These are phyloP conservation scores for Bipolaris gigantea DNA, from an alignment of 2,329 filamentous ascomycete species.

Conservation along the genomic window DNA sequence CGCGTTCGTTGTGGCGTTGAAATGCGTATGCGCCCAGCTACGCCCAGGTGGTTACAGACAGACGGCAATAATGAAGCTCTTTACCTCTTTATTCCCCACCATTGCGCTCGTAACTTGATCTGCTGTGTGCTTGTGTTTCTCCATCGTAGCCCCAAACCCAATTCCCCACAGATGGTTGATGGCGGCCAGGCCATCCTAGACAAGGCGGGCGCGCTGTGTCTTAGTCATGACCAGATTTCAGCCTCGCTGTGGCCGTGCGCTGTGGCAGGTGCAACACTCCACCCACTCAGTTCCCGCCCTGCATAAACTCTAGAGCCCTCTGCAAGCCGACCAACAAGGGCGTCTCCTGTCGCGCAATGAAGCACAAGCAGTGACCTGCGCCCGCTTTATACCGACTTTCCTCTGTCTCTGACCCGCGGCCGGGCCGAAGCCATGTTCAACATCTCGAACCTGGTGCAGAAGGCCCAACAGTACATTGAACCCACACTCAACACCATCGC, in stretches of 20 bases:
- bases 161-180: neutral
- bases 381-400: conserved; percentile 16
- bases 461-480: conserved; percentile 93
- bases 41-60: neutral
- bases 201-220: neutral
- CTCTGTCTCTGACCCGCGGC: conserved; percentile 12
- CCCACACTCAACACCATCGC: conserved; percentile 68
- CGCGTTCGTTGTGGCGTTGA: neutral
- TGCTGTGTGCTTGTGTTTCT: neutral
- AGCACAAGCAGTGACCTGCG: conserved; percentile 15
- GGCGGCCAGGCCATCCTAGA: neutral
- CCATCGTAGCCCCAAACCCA: neutral
- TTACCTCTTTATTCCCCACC: neutral
- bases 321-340: conserved; percentile 19
- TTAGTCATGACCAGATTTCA: conserved; percentile 13
- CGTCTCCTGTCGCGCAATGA: conserved; percentile 33
- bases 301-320: conserved; percentile 16
- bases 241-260: conserved; percentile 15
- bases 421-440: conserved; percentile 46
- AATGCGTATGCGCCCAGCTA: neutral
- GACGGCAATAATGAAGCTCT: neutral
- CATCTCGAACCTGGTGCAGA: conserved; percentile 84
- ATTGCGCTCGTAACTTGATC: no score
- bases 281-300: conserved; percentile 12
- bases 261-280: conserved; percentile 13